phyloP scores from a whole-genome alignment of 371 early-diverging fungal species.

The Actinomortierella ambigua region DNA sequence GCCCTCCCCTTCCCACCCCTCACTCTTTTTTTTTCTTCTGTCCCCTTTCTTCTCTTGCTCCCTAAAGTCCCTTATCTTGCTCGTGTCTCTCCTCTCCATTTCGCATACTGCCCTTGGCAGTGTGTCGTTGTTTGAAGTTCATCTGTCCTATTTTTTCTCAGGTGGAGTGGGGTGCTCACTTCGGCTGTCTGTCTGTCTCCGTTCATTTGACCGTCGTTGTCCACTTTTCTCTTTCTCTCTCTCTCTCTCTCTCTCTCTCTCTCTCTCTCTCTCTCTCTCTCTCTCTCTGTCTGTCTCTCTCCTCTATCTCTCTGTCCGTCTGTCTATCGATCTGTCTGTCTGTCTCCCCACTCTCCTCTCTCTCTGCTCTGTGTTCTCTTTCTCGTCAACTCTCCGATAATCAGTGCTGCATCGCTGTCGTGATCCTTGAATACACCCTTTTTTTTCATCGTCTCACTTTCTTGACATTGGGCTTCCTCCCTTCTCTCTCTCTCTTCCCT shows the following conservation, averaged over 20 bases:
- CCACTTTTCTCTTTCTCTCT: background rate
- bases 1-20: background rate
- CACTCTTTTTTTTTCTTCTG: background rate
- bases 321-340: conserved; percentile 4
- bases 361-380: no score
- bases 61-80: background rate
- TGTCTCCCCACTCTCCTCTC: background rate
- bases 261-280: conserved; percentile 7
- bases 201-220: no score
- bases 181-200: no score
- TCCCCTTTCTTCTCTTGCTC: background rate
- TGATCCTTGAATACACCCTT: no score
- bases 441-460: no score
- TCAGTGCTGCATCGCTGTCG: no score
- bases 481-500: no score
- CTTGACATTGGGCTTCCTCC: no score
- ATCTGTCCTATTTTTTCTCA: no score
- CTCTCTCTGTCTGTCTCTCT: background rate
- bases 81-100: background rate
- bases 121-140: no score
- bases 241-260: conserved; percentile 5
- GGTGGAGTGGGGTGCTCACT: no score
- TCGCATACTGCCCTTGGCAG: background rate
- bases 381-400: no score
- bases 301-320: conserved; percentile 4